phyloP scores from a whole-genome alignment of 2,329 filamentous ascomycete species.

The Trichocomaceae sp. region DNA sequence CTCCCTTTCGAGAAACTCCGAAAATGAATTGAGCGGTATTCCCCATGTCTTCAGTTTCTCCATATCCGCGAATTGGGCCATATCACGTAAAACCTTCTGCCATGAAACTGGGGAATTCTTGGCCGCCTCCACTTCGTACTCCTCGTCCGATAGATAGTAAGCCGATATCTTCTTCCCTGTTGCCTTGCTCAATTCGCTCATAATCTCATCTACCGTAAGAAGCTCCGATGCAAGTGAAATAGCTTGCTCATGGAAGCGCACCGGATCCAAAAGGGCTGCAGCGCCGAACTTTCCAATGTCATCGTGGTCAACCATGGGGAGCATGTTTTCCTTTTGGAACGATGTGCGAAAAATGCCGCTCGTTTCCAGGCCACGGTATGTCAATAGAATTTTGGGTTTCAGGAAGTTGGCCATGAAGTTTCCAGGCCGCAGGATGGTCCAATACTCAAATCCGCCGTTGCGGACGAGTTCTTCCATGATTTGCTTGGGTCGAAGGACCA shows the following conservation, averaged over 20 bases:
- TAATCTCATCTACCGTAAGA: constrained; percentile 30
- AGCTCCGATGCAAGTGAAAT: constrained; percentile 40
- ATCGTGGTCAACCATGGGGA: constrained; percentile 42
- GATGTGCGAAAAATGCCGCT: constrained; percentile 36
- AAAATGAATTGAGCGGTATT: constrained; percentile 39
- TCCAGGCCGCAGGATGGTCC: constrained; percentile 47
- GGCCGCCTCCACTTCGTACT: constrained; percentile 30
- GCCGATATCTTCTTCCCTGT: constrained; percentile 31
- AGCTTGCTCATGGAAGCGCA: constrained; percentile 35
- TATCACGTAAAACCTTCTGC: constrained; percentile 35
- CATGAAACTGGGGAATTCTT: constrained; percentile 35
- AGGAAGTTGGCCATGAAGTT: constrained; percentile 50
- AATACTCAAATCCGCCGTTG: constrained; percentile 34
- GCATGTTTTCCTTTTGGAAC: constrained; percentile 25
- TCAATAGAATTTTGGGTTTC: constrained; percentile 32
- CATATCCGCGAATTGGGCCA: constrained; percentile 31
- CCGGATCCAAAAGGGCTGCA: constrained; percentile 39
- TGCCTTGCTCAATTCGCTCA: constrained; percentile 31
- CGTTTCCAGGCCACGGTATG: constrained; percentile 35
- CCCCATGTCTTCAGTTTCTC: constrained; percentile 30
- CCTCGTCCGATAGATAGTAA: constrained; percentile 37
- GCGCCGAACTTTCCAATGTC: constrained; percentile 45
- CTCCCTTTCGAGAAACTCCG: constrained; percentile 40
- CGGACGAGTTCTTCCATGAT: constrained; percentile 38
- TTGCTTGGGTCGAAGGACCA: constrained; percentile 35